phyloP scores from a whole-genome alignment of 2,329 filamentous ascomycete species.

The Exophiala sp. region DNA sequence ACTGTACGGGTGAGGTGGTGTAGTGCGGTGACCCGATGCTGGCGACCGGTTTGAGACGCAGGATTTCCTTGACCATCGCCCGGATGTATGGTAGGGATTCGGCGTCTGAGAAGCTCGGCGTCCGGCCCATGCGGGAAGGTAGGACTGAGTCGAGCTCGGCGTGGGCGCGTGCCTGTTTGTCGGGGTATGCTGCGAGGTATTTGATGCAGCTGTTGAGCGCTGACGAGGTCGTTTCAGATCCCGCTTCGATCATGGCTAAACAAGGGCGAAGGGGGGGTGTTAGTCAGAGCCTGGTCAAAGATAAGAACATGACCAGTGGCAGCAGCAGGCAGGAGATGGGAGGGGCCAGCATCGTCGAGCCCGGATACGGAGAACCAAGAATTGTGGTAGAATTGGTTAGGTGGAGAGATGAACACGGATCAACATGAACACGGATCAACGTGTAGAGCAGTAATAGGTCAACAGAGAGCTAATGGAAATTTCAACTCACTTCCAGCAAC shows the following conservation, averaged over 20 bases:
- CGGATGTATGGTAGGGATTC: constrained; percentile 48
- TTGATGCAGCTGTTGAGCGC: constrained; percentile 36
- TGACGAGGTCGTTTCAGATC: constrained; percentile 22
- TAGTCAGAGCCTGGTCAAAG: background rate
- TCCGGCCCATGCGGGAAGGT: no score
- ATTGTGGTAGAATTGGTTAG: no score
- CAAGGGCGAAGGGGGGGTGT: no score
- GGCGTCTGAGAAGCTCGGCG: constrained; percentile 47
- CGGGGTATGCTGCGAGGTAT: constrained; percentile 48
- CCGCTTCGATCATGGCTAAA: constrained; percentile 22
- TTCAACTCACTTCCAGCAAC: constrained; percentile 33
- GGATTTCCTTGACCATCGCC: constrained; percentile 51
- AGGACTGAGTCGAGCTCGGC: constrained; percentile 49
- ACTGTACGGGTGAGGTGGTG: constrained; percentile 22
- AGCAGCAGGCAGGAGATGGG: no score
- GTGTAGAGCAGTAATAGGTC: no score
- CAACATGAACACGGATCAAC: no score
- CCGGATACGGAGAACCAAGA: no score
- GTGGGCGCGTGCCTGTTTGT: constrained; percentile 43
- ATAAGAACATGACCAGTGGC: background rate
- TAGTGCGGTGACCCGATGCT: constrained; percentile 26
- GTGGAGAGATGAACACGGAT: no score
- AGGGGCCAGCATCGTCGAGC: no score
- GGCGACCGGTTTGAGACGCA: constrained; percentile 48
- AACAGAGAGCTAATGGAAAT: no score